Conservation (phyloP, 805 yeast genomes). For the Kluyveromyces starmeri region DNA sequence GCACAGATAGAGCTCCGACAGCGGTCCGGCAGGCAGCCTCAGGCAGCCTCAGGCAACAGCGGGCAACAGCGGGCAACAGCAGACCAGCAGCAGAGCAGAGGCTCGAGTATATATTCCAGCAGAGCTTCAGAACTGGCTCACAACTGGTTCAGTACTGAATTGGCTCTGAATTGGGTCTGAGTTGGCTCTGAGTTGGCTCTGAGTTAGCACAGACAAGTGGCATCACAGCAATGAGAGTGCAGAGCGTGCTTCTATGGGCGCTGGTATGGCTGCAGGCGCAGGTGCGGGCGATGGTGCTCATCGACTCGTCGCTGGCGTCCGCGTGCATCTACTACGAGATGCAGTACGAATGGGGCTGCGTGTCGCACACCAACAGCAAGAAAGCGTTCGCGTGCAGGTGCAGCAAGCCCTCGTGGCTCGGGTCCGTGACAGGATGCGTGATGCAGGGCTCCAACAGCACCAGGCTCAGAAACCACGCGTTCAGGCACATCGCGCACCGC, state of each 20-base stretch:
- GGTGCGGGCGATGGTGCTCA: slow-evolving; percentile 15
- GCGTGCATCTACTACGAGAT: slow-evolving; percentile 35
- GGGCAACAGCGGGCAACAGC: too few species aligned
- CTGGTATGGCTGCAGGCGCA: neutral
- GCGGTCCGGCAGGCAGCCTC: too few species aligned
- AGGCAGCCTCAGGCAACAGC: too few species aligned
- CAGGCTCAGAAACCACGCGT: slow-evolving; percentile 31
- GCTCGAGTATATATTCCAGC: too few species aligned
- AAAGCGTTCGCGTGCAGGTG: slow-evolving; percentile 34
- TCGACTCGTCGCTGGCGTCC: slow-evolving; percentile 34
- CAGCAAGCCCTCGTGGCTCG: slow-evolving; percentile 35
- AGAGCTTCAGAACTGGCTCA: too few species aligned
- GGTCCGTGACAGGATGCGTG: slow-evolving; percentile 37
- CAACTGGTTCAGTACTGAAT: too few species aligned
- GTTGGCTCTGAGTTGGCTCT: too few species aligned
- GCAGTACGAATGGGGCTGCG: slow-evolving; percentile 38
- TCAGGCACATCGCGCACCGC: slow-evolving; percentile 30
- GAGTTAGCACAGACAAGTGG: too few species aligned
- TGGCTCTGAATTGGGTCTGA: too few species aligned
- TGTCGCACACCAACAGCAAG: slow-evolving; percentile 28
- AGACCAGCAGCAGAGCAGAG: too few species aligned
- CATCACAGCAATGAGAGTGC: slow-evolving; percentile 2
- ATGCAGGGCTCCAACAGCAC: slow-evolving; percentile 26
- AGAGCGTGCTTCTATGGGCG: neutral
- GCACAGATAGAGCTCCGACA: too few species aligned